Evolutionary conservation across 2,329 filamentous ascomycete genomes (phyloP), one percentile per base, ranked within the genome.

Genomic region (Alternaria hordeiaustralica): DNA sequence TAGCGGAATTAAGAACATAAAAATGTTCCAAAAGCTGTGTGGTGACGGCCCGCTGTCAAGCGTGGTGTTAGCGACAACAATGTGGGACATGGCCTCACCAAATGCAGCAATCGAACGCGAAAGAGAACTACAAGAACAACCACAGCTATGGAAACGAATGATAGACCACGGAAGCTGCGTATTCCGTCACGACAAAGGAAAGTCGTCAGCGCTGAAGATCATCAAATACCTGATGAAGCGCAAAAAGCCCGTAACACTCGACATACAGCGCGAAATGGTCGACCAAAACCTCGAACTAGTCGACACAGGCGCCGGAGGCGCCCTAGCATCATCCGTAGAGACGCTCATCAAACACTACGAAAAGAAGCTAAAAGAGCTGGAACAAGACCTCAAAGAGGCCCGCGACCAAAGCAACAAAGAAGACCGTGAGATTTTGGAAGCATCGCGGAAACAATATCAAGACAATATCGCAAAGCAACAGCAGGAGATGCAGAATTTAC

Each of bases 11-110:
- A 77, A 78, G 55, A 85, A 84, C 59, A 67, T 85, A 1, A 65
- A 76, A 20, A 83, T 85, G 79, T 84, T 85, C 73, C 73, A 78
- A 55, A 79, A 81, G 30, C 79, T 86, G 5, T 82, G 79, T 23
- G 84, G 84, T 2, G 73, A 81, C 10, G 70, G 80, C 18, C 76
- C 77, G 30, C 70, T 85, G 5, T 73, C 76, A 51, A 80, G 79
- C 55, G 82, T 85, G 4, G 67, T 83, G 3, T 71, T 85, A 7
- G 77, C 74, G 4, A 84, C 83, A 1, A 84, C 77, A 18, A 79
- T 81, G 74, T 85, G 83, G 83, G 77, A 43, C 18, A 43, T 44
- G 15, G 13, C 55, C 13, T 18, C 58, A 9, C 8, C 28, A 6
- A 12, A 57, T 15, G 44, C 41, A 4, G 54, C 54, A 13, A 46